These are phyloP conservation scores for Eruca vesicaria DNA, from an alignment of 441 rosid species.

Conservation along the genomic window DNA sequence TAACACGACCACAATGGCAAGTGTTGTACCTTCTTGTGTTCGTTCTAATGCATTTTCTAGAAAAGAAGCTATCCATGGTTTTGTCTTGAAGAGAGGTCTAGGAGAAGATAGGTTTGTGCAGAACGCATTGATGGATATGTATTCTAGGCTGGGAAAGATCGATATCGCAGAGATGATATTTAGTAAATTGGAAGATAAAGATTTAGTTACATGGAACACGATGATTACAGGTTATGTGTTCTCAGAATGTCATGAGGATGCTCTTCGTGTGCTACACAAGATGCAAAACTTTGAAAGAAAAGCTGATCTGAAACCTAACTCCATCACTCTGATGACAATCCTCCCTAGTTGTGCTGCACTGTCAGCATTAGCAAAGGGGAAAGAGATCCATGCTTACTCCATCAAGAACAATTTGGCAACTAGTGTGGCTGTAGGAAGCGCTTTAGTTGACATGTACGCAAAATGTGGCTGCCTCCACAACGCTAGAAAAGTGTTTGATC, in stretches of 20 bases:
- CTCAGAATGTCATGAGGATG: constrained; percentile 51
- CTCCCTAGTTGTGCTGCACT: constrained; percentile 78
- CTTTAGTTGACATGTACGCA: constrained; percentile 89
- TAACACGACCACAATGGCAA: constrained; percentile 83
- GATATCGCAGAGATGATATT: constrained; percentile 58
- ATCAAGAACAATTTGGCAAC: constrained; percentile 59
- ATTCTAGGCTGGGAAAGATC: constrained; percentile 66
- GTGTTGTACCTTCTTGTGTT: constrained; percentile 69
- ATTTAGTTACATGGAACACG: constrained; percentile 86
- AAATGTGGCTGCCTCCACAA: constrained; percentile 75
- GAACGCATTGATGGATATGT: constrained; percentile 87
- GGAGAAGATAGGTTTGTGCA: constrained; percentile 61
- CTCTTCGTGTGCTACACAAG: constrained; percentile 56
- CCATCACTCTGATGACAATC: constrained; percentile 80
- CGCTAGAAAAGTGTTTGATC: constrained; percentile 58
- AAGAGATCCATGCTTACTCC: constrained; percentile 86
- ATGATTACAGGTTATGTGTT: constrained; percentile 70
- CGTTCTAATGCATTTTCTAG: constrained; percentile 50
- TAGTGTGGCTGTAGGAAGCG: constrained; percentile 87
- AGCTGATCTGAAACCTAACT: constrained; percentile 55
- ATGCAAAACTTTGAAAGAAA: constrained; percentile 53
- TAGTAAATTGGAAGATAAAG: constrained; percentile 57
- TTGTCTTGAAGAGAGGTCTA: constrained; percentile 65
- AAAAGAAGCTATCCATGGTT: constrained; percentile 78
- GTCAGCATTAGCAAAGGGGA: constrained; percentile 76